Evolutionary conservation across 352 stramenopile species (phyloP).

Genomic region (Phytophthora brassicae): DNA sequence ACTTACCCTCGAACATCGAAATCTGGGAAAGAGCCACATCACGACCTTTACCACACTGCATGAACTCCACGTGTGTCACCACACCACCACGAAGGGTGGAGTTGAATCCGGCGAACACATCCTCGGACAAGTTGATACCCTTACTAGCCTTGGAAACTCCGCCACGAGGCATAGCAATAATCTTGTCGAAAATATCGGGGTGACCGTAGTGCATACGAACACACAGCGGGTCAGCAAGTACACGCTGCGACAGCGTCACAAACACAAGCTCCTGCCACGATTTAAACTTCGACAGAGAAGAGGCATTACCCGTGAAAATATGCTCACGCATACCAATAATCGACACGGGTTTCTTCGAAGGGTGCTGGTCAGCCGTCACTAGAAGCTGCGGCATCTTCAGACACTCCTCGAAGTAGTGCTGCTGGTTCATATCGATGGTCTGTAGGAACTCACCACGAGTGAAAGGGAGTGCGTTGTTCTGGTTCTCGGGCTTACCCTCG

Average conservation of each 20-base stretch:
- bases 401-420: conserved; percentile 88
- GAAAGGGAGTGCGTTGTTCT: conserved; percentile 88
- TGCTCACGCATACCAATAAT: conserved; percentile 87
- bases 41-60: conserved; percentile 81
- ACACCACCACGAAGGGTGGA: conserved; percentile 64
- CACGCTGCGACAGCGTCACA: conserved; percentile 76
- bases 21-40: conserved; percentile 82
- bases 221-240: conserved; percentile 73
- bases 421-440: conserved; percentile 92
- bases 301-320: conserved; percentile 82
- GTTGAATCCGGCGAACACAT: conserved; percentile 84
- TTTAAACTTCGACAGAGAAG: conserved; percentile 81
- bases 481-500: conserved; percentile 88
- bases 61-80: conserved; percentile 76
- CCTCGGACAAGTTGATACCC: conserved; percentile 81
- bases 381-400: conserved; percentile 84
- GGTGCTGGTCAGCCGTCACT: conserved; percentile 62
- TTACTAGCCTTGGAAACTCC: conserved; percentile 81
- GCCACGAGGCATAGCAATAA: conserved; percentile 68
- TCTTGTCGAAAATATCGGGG: conserved; percentile 81
- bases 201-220: conserved; percentile 85
- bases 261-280: conserved; percentile 82
- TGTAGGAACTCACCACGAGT: conserved; percentile 85
- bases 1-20: conserved; percentile 81
- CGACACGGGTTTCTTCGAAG: conserved; percentile 69